A percentile compares a stretch with the other conserved stretches of the same genome.
Conservation (phyloP, 208 protist genomes). For the Perkinsela sp. region DNA sequence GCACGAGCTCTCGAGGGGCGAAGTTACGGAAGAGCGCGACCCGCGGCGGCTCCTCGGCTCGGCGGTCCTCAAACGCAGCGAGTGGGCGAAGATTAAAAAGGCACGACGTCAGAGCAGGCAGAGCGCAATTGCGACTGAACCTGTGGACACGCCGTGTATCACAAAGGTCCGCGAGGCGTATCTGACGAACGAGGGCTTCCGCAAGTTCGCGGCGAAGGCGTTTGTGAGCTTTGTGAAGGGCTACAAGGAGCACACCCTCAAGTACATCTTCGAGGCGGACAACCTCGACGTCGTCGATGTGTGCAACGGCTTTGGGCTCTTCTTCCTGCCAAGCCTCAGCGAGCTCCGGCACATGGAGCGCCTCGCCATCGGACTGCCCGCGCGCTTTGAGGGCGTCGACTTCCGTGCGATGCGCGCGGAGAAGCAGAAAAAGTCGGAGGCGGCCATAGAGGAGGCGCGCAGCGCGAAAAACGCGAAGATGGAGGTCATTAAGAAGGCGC, state of each 20-base stretch:
- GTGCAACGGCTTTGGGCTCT: constrained; percentile 62
- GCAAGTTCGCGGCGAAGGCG: constrained; percentile 36
- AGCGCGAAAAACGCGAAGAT: constrained; percentile 4
- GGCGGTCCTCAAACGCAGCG: neutral
- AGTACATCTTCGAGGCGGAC: constrained; percentile 69
- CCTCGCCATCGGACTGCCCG: constrained; percentile 37
- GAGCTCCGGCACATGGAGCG: constrained; percentile 55
- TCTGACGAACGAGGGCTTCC: constrained; percentile 5
- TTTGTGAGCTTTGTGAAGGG: constrained; percentile 69
- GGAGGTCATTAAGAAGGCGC: constrained; percentile 4
- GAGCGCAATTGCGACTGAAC: neutral
- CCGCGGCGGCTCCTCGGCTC: constrained; percentile 7
- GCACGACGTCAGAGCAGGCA: neutral
- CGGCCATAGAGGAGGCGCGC: neutral
- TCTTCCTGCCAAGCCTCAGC: constrained; percentile 56
- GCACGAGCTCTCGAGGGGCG: constrained; percentile 28
- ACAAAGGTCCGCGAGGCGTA: neutral
- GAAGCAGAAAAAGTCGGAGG: constrained; percentile 2
- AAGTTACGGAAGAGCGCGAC: constrained; percentile 19
- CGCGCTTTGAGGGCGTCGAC: constrained; percentile 20
- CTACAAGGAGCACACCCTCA: constrained; percentile 73
- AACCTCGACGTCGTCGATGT: constrained; percentile 76
- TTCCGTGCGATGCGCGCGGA: constrained; percentile 2
- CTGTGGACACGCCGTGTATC: neutral
- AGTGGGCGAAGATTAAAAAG: neutral